Evolutionary conservation across 1,284 basidiomycete species (phyloP), one percentile per base, ranked within the genome.

Genomic region (Melanopsichium pennsylvanicum): DNA sequence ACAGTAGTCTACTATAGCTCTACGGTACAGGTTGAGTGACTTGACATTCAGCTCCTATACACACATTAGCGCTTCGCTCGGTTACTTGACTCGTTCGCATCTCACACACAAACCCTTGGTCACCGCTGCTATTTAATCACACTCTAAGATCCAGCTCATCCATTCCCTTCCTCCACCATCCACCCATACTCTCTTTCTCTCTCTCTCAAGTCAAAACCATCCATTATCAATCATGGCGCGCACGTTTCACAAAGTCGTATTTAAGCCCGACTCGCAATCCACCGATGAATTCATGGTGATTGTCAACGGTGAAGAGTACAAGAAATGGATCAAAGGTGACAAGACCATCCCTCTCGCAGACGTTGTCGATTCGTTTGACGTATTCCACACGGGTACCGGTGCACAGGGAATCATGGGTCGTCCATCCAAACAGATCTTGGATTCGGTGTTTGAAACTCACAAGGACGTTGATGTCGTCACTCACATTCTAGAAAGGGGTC

Each of bases 281-380:
- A 79, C 79, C 26, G 81, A 83, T 64, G 77, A 82, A 48, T 83
- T 61, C 64, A 78, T 82, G 68, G 62, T 82, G 39, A 72, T 82
- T 49, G 72, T 83, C 44, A 76, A 77, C 46, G 75, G 70, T 43
- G 75, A 70, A 10, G 73, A 72, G 60, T 80, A 77, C 66, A 67
- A 80, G 46, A 79, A 80, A 58, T 83, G 80, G 80, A 74, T 70
- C 50, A 75, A 61, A 26, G 82, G 82, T 45, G 81, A 80, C 72
- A 60, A 70, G 60, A 79, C 81, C 21, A 82, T 82, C 55, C 81
- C 82, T 5, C 76, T 83, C 31, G 74, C 78, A 16, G 78, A 81
- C 26, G 79, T 83, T 10, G 81, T 83, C 36, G 81, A 82, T 40
- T 50, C 72, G 13, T 83, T 83, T 64, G 76, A 82, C 41, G 69